Conservation (phyloP, 768 basidiomycete species). For the Kockovaella imperatae region DNA sequence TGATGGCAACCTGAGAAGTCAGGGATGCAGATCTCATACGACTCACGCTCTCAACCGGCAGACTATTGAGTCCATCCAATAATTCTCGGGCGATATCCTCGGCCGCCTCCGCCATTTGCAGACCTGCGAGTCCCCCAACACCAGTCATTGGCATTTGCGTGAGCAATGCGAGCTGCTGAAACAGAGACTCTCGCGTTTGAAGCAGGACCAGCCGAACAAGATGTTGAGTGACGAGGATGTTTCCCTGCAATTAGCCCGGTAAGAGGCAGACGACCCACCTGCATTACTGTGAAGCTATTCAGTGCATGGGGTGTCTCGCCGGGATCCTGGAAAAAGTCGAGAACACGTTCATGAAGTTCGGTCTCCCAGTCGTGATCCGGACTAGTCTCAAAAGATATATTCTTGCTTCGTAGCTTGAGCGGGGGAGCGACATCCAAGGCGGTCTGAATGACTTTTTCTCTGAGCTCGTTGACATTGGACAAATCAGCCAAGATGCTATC, state of each 20-base stretch:
- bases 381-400: conserved; percentile 18
- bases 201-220: conserved; percentile 37
- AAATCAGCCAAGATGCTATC: conserved; percentile 29
- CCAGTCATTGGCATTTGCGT: conserved; percentile 24
- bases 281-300: conserved; percentile 33
- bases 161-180: conserved; percentile 25
- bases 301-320: conserved; percentile 21
- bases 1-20: conserved; percentile 27
- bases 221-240: conserved; percentile 40
- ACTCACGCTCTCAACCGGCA: conserved; percentile 37
- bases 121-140: conserved; percentile 10
- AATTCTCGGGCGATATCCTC: conserved; percentile 39
- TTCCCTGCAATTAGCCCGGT: conserved; percentile 17
- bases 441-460: conserved; percentile 23
- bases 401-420: conserved; percentile 18
- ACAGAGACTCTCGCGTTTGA: conserved; percentile 30
- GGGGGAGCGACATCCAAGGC: conserved; percentile 17
- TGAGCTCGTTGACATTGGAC: conserved; percentile 22
- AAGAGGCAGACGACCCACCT: conserved; percentile 11
- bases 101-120: conserved; percentile 11
- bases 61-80: conserved; percentile 35
- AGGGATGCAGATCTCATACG: background rate
- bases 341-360: conserved; percentile 23
- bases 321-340: conserved; percentile 24
- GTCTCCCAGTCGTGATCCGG: conserved; percentile 29